Conservation (phyloP, 306 rosid species). For the Rosa rugosa region DNA sequence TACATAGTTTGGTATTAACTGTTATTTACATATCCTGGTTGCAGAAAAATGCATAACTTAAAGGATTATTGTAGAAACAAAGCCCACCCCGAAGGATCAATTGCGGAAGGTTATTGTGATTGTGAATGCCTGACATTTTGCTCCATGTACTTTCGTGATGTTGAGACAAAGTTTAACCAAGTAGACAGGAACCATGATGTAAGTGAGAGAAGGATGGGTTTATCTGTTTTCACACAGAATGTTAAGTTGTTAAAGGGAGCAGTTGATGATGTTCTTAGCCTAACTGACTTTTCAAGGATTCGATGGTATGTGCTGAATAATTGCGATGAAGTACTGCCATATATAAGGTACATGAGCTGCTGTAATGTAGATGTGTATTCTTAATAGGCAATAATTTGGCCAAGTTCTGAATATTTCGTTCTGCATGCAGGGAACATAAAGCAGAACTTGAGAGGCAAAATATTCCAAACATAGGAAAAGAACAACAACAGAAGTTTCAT, state of each 20-base stretch:
- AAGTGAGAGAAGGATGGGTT: not conserved
- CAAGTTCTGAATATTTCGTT: not conserved
- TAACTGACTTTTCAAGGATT: not conserved
- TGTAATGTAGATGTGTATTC: not conserved
- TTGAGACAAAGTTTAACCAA: not conserved
- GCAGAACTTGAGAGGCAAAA: not conserved
- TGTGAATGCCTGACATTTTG: not conserved
- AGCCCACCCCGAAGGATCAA: not conserved
- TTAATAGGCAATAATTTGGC: no score
- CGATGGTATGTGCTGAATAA: not conserved
- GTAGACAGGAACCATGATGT: not conserved
- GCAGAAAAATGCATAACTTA: not conserved
- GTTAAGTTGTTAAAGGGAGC: not conserved
- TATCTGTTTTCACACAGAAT: not conserved
- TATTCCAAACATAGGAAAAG: not conserved
- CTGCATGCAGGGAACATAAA: not conserved
- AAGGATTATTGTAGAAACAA: not conserved
- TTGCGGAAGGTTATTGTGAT: not conserved
- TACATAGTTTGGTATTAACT: no score
- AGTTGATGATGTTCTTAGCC: not conserved
- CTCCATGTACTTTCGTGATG: not conserved
- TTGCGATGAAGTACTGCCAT: not conserved
- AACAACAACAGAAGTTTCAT: not conserved
- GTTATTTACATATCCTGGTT: not conserved
- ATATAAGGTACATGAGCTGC: no score